Conservation (phyloP, 352 stramenopile species). For the Phytophthora megakarya region DNA sequence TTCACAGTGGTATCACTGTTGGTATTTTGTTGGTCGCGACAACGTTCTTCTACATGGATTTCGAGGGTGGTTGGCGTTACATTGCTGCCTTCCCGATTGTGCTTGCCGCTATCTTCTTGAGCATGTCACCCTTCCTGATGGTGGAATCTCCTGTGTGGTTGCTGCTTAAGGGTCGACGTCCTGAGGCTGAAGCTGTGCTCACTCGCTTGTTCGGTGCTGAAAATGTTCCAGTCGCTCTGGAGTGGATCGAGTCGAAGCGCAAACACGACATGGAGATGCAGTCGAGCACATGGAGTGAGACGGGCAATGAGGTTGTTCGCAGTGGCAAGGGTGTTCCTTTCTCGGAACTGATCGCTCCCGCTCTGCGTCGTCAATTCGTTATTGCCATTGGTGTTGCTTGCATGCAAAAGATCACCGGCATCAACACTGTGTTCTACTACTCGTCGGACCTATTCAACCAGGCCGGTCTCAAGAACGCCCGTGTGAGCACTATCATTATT, state of each 20-base stretch:
- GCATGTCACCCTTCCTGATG: conserved; percentile 51
- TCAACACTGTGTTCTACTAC: conserved; percentile 67
- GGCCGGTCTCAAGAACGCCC: conserved; percentile 40
- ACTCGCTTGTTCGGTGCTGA: conserved; percentile 43
- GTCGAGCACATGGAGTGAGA: conserved; percentile 37
- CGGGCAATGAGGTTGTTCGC: conserved; percentile 35
- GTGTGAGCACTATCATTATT: conserved; percentile 42
- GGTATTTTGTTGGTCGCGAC: conserved; percentile 51
- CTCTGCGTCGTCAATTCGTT: conserved; percentile 42
- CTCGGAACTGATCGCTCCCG: conserved; percentile 32
- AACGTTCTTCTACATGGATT: conserved; percentile 64
- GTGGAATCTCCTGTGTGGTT: conserved; percentile 59
- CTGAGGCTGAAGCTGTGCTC: conserved; percentile 41
- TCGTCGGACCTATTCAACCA: conserved; percentile 49
- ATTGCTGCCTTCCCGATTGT: conserved; percentile 65
- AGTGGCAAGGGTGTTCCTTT: conserved; percentile 36
- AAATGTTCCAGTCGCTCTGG: conserved; percentile 39
- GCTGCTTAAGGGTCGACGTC: conserved; percentile 39
- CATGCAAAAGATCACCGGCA: conserved; percentile 56
- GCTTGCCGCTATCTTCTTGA: conserved; percentile 49
- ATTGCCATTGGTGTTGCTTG: conserved; percentile 41
- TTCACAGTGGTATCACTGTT: conserved; percentile 46
- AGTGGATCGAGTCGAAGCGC: conserved; percentile 48
- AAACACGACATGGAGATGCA: conserved; percentile 39
- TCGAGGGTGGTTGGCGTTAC: conserved; percentile 57